Conservation (phyloP, 108 stramenopile genomes). For the Aureococcus anophagefferens region DNA sequence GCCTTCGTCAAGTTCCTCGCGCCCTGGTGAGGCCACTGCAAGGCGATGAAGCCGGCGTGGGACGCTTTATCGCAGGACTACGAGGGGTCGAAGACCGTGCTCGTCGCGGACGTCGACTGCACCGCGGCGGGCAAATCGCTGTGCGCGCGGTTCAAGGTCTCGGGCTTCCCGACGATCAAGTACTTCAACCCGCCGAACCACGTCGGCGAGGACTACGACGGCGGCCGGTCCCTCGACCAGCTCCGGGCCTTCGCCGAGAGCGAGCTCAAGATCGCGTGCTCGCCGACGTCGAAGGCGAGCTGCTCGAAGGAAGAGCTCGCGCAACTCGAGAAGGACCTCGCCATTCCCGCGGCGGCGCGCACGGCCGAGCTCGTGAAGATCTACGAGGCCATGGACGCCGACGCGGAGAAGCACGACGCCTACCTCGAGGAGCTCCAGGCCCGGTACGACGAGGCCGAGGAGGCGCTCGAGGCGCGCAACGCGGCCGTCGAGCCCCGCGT, state of each 20-base stretch:
- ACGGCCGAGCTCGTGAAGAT: no score
- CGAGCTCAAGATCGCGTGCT: conserved; percentile 12
- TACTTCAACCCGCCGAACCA: not conserved
- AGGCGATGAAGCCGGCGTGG: conserved; percentile 34
- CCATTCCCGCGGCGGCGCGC: not conserved
- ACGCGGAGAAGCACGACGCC: not conserved
- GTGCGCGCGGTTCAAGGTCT: conserved; percentile 9
- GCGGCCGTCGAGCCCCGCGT: no score
- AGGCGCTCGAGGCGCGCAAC: no score
- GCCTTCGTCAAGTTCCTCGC: conserved; percentile 38
- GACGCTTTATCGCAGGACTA: not conserved
- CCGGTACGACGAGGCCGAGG: no score
- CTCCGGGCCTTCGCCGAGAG: conserved; percentile 16
- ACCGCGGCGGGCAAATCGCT: conserved; percentile 17
- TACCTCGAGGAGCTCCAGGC: not conserved
- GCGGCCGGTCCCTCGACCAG: conserved; percentile 18
- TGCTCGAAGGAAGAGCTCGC: conserved; percentile 4
- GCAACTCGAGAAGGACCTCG: not conserved
- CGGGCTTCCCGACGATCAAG: conserved; percentile 23
- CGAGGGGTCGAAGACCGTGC: not conserved
- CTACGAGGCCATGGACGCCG: not conserved
- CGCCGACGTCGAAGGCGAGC: conserved; percentile 1
- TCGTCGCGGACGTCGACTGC: conserved; percentile 33
- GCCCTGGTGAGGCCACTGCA: conserved; percentile 63
- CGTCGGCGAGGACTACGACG: conserved; percentile 28